These are phyloP conservation scores for Elaeis guineensis DNA, from an alignment of 176 grass and related monocot genomes.

Conservation along the genomic window DNA sequence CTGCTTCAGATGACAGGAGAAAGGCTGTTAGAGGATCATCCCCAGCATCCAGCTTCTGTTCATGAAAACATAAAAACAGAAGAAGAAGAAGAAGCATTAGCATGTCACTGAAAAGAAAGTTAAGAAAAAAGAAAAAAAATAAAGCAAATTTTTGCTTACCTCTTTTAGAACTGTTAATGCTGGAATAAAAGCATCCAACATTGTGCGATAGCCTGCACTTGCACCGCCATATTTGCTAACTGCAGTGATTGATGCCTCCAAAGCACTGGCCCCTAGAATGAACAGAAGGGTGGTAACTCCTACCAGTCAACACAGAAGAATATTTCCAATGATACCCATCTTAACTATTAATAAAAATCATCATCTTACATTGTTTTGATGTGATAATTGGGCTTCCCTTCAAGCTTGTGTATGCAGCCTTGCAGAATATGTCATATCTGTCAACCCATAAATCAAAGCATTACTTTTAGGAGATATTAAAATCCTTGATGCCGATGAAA, in stretches of 20 bases:
- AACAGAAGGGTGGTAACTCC: not conserved
- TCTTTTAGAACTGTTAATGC: slow-evolving; percentile 67
- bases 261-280: slow-evolving; percentile 70
- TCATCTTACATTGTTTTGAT: slow-evolving; percentile 67
- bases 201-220: slow-evolving; percentile 72
- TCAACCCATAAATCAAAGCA: not conserved
- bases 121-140: not conserved
- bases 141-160: slow-evolving; percentile 17
- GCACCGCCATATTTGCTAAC: slow-evolving; percentile 98
- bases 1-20: slow-evolving; percentile 80
- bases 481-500: too few species aligned
- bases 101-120: too few species aligned
- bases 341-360: not conserved
- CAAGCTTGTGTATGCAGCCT: slow-evolving; percentile 87
- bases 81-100: too few species aligned
- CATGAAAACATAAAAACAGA: not conserved
- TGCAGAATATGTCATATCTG: slow-evolving; percentile 96
- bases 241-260: slow-evolving; percentile 69
- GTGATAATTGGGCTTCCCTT: slow-evolving; percentile 58
- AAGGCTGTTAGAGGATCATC: slow-evolving; percentile 85
- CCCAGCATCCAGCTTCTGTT: slow-evolving; percentile 71
- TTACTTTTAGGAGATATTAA: too few species aligned
- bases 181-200: slow-evolving; percentile 98
- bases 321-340: too few species aligned
- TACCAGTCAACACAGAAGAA: too few species aligned